Conservation (phyloP, 768 basidiomycete species). For the Pleurotus tuber-regium region DNA sequence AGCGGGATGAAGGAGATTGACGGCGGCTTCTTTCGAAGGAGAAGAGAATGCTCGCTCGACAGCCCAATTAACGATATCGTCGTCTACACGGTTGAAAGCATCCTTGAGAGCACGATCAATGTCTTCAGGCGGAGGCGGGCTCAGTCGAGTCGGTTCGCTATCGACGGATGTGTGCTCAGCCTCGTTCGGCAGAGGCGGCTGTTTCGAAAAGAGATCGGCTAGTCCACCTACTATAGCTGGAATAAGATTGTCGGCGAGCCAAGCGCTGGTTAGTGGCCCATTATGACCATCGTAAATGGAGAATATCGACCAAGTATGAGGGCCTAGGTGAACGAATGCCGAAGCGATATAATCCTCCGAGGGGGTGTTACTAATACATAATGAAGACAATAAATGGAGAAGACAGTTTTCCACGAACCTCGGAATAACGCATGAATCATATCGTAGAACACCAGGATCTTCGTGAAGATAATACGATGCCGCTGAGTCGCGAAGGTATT, state of each 20-base stretch:
- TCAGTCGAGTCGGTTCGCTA: neutral
- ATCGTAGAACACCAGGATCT: neutral
- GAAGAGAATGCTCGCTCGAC: slow-evolving; percentile 24
- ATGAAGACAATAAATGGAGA: neutral
- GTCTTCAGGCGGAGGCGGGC: slow-evolving; percentile 23
- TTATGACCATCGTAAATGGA: slow-evolving; percentile 30
- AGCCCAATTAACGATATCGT: slow-evolving; percentile 35
- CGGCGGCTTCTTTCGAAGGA: slow-evolving; percentile 23
- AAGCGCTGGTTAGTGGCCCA: slow-evolving; percentile 27
- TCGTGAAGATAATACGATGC: neutral
- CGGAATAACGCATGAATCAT: neutral
- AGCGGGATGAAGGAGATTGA: slow-evolving; percentile 29
- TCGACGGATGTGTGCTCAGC: slow-evolving; percentile 10
- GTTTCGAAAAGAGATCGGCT: slow-evolving; percentile 10
- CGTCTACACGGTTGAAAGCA: slow-evolving; percentile 38
- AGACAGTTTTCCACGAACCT: neutral
- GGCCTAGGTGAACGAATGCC: neutral
- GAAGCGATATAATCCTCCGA: neutral
- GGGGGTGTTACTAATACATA: neutral
- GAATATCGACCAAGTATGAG: slow-evolving; percentile 29
- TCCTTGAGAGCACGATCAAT: slow-evolving; percentile 34
- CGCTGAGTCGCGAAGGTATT: neutral
- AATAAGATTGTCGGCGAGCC: slow-evolving; percentile 25
- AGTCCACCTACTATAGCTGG: slow-evolving; percentile 14
- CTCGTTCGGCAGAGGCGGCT: slow-evolving; percentile 7